Base-by-base conservation (phyloP, 768 basidiomycete species). In the Termitomyces sp. region DNA sequence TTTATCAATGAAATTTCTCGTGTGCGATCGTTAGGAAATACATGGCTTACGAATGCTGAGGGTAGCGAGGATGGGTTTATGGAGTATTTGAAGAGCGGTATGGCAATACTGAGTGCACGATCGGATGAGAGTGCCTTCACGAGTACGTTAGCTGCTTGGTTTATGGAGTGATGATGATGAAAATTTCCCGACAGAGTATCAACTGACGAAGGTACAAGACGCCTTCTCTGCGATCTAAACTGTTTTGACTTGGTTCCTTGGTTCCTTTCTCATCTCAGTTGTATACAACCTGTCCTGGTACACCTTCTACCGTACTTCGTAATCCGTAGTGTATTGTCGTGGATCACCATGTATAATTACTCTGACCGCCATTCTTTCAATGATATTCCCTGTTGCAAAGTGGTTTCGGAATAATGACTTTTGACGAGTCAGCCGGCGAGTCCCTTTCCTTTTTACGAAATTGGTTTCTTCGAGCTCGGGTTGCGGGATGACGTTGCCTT, bases 1-100 rank as follows among this genome's bases (percentile, higher is more conserved):
- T 75, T 81, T 63, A 73, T 79, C 47, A 75, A 75, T 46, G 80
- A 79, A 63, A 74, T 82, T 42, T 74, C 73, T 41, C 68, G 75
- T 31, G 63, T 76, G 25, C 75, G 77, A 21, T 65, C 72, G n/a
- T 59, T 69, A 21, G 66, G 68, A 37, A 63, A 62, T 23, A 55
- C 65, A 5, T 75, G 73, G 74, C 66, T 71, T 5, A 65, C 66
- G 5, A 56, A 67, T 14, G 23, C 65, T 32, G 60, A 66, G 14
- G 62, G 62, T 8, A 58, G 63, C 31, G 81, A 80, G 51, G 77
- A 80, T 23, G 75, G 77, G 54, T 66, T 78, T 23, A 71, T 75
- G 69, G 73, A 73, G 46, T 66, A 67, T 37, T 67, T 80, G 40
- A 67, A 74, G 11, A 69, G 69, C 54, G 77, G 76, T 8, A 63